phyloP scores from a whole-genome alignment of 2,329 filamentous ascomycete species.

The Zasmidium cellare region DNA sequence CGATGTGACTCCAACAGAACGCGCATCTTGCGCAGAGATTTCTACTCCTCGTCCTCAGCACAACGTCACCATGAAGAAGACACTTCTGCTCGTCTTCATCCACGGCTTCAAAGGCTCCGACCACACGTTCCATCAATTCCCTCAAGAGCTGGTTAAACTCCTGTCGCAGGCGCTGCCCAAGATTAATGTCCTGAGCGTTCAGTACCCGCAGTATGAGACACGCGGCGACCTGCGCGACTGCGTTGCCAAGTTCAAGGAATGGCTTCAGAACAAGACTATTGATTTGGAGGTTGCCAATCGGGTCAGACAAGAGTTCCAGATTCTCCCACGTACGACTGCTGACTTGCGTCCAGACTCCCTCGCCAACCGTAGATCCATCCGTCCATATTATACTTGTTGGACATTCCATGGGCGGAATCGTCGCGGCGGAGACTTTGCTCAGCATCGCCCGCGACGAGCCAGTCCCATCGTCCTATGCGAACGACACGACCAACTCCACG shows the following conservation, averaged over 20 bases:
- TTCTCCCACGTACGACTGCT: not conserved
- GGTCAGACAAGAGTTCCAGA: not conserved
- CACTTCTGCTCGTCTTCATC: conserved; percentile 77
- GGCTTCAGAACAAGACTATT: conserved; percentile 88
- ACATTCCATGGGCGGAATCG: conserved; percentile 89
- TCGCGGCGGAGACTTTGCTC: conserved; percentile 84
- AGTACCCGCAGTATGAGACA: conserved; percentile 85
- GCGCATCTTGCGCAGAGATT: not conserved
- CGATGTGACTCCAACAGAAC: not conserved
- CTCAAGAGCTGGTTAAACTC: conserved; percentile 67
- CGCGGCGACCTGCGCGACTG: conserved; percentile 71
- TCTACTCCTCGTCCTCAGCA: not conserved
- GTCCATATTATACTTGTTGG: conserved; percentile 80
- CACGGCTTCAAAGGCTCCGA: conserved; percentile 88
- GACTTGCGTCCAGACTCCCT: conserved; percentile 59
- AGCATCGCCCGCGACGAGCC: conserved; percentile 68
- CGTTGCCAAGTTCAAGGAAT: conserved; percentile 73
- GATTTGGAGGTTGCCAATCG: conserved; percentile 83
- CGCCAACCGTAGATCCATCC: conserved; percentile 81
- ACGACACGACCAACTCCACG: conserved; percentile 22
- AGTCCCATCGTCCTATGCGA: conserved; percentile 35
- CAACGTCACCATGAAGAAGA: conserved; percentile 59
- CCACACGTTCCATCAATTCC: conserved; percentile 74
- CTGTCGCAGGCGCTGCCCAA: conserved; percentile 67
- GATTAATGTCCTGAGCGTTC: conserved; percentile 64